phyloP scores from a whole-genome alignment of 257 asterid genomes.

The Dorcoceras hygrometricum region DNA sequence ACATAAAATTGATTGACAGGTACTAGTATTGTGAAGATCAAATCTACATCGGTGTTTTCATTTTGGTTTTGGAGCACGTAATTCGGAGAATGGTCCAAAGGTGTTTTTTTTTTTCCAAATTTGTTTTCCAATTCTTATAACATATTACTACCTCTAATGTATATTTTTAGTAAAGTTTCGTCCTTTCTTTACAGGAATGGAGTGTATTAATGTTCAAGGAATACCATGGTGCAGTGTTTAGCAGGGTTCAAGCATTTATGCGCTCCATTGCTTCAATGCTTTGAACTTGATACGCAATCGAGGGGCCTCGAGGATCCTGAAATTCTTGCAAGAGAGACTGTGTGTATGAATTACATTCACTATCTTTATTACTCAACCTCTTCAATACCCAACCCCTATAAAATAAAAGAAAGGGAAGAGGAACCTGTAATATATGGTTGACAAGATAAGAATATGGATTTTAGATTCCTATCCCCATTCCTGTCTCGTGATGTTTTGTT shows the following conservation, averaged over 20 bases:
- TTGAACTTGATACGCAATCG: conserved; percentile 81
- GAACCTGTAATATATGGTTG: neutral
- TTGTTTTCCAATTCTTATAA: neutral
- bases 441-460: conserved; percentile 14
- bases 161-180: conserved; percentile 2
- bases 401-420: conserved; percentile 4
- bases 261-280: conserved; percentile 84
- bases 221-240: conserved; percentile 92
- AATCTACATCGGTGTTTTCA: conserved; percentile 8
- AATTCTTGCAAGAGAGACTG: conserved; percentile 95
- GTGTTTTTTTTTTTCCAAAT: conserved; percentile 28
- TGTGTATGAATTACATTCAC: conserved; percentile 62
- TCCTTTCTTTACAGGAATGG: conserved; percentile 62
- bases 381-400: neutral
- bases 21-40: conserved; percentile 9
- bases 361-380: conserved; percentile 3
- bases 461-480: neutral
- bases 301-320: conserved; percentile 95
- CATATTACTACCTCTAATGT: neutral
- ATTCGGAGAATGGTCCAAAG: conserved; percentile 78
- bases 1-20: conserved; percentile 20
- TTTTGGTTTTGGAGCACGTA: conserved; percentile 28
- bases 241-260: conserved; percentile 85
- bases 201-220: conserved; percentile 56
- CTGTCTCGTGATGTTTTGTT: neutral